Evolutionary conservation across 1,284 basidiomycete species (phyloP).

Genomic region (Cryptococcus sp.): DNA sequence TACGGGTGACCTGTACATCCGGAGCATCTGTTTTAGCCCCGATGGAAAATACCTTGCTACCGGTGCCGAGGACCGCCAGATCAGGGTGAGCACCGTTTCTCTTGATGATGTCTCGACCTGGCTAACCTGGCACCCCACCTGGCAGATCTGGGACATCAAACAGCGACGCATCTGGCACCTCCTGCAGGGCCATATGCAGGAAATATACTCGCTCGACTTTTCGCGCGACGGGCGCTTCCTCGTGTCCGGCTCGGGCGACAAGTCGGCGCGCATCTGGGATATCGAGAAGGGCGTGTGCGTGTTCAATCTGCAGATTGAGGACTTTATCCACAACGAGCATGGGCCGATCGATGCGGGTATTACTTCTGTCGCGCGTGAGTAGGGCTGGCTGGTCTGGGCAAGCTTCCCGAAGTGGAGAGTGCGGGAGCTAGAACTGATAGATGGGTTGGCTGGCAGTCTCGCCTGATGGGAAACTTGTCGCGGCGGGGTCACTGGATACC

Average conservation of each 20-base stretch:
- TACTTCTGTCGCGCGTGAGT: conserved; percentile 54
- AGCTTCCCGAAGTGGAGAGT: no score
- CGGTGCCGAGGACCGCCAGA: conserved; percentile 77
- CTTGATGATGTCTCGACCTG: background rate
- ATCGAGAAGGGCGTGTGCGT: conserved; percentile 61
- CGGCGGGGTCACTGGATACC: conserved; percentile 78
- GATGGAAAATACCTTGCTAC: conserved; percentile 77
- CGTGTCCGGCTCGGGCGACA: conserved; percentile 85
- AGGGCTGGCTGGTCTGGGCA: no score
- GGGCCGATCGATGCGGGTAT: conserved; percentile 69
- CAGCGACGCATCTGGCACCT: conserved; percentile 67
- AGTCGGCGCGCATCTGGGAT: conserved; percentile 86
- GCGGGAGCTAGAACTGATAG: no score
- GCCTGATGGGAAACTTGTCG: conserved; percentile 73
- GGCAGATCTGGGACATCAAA: conserved; percentile 80
- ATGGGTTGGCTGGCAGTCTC: conserved; percentile 57
- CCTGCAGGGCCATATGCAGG: conserved; percentile 81
- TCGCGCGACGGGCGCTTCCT: conserved; percentile 74
- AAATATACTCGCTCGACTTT: conserved; percentile 88
- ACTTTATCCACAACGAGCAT: conserved; percentile 53
- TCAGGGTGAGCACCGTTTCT: conserved; percentile 59
- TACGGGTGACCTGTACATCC: conserved; percentile 72
- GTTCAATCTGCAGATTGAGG: conserved; percentile 53
- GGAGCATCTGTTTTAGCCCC: conserved; percentile 78
- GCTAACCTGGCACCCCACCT: background rate